Evolutionary conservation across 352 stramenopile species (phyloP), one percentile per base, ranked within the genome.

Genomic region (Saprolegnia diclina): DNA sequence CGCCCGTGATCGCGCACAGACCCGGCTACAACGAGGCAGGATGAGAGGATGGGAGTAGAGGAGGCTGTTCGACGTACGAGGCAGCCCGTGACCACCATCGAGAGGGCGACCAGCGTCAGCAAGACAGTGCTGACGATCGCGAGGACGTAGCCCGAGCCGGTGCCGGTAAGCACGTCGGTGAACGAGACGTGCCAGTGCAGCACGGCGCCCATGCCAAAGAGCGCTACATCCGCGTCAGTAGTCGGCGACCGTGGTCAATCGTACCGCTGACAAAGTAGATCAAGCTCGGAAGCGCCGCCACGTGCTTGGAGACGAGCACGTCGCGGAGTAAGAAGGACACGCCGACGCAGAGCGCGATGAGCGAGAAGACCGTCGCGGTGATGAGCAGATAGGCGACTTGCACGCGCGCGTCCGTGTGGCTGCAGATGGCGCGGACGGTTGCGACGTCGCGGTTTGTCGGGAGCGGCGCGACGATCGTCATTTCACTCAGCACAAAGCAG

Each of bases 251-350:
- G 35, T 16, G 18, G 45, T 52, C 18, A 21, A 59, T 4, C 9
- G 42, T 59, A 59, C 52, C 52, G 35, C 52, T 59, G 24, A 59
- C 24, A 19, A 59, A 59, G 52, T 59, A 59, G 13, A 59, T 16
- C 3, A 40, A 14, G 35, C 52, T 59, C 11, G 52, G 52, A 7
- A 59, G 35, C 11, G 19, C 35, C 3, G 52, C 52, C 11, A 59
- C n/a, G 35, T 59, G n/a, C 35, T 59, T 59, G 52, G 52, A 42
- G 35, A 59, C 52, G 19, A 59, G 52, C 24, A 42, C 35, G 24
- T 59, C 52, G 35, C 52, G 52, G 24, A 59, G 35, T 9, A 59
- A 24, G 19, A 59, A 59, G 24, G 52, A 59, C 3, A n/a, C 1
- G 9, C 52, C 52, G 35, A 59, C 19, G 19, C 24, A 16, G 24